Conservation (phyloP, 495 filamentous ascomycete genomes). For the Penicillium goetzii region DNA sequence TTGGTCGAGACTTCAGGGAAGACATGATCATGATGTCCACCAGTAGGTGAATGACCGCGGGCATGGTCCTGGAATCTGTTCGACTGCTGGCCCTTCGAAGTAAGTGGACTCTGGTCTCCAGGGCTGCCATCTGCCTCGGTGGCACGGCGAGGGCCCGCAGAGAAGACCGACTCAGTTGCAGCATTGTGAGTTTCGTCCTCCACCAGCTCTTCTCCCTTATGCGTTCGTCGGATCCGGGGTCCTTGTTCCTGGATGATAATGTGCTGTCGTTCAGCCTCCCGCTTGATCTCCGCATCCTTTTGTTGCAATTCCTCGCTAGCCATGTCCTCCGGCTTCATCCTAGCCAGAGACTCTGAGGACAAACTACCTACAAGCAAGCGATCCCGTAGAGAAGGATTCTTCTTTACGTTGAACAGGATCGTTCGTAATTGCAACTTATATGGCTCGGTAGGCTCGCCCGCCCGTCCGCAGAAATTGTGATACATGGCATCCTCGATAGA, state of each 20-base stretch:
- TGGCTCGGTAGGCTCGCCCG: constrained; percentile 53
- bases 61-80: constrained; percentile 29
- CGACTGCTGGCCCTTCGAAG: constrained; percentile 34
- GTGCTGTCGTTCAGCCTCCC: constrained; percentile 84
- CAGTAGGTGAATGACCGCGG: constrained; percentile 40
- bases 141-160: constrained; percentile 44
- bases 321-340: constrained; percentile 87
- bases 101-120: constrained; percentile 38
- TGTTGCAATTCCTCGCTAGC: constrained; percentile 86
- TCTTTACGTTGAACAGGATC: constrained; percentile 81
- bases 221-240: constrained; percentile 84
- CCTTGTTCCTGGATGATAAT: constrained; percentile 81
- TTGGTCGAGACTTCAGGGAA: constrained; percentile 50
- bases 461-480: constrained; percentile 54
- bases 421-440: constrained; percentile 64
- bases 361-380: constrained; percentile 72
- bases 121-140: constrained; percentile 46
- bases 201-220: constrained; percentile 93
- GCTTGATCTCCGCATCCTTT: constrained; percentile 71
- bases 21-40: constrained; percentile 43
- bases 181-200: constrained; percentile 62
- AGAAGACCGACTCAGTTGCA: constrained; percentile 55
- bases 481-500: constrained; percentile 76
- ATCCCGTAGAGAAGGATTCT: constrained; percentile 76
- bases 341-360: constrained; percentile 70